Evolutionary conservation across 2,329 filamentous ascomycete species (phyloP), one percentile per base, ranked within the genome.

Genomic region (Colletotrichum camelliae): DNA sequence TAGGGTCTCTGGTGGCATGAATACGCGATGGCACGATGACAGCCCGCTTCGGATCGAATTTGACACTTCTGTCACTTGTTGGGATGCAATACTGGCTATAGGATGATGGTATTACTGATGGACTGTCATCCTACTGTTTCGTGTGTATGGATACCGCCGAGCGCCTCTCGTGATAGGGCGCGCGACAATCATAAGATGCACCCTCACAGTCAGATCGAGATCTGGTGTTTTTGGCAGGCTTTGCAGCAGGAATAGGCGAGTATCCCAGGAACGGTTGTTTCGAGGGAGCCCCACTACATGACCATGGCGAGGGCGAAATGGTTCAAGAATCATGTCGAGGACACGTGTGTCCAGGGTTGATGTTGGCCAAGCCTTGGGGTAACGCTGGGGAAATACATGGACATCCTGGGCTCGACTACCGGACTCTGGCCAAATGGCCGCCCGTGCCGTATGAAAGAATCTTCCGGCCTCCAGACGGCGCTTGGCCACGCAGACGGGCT

Each of bases 181-280:
- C 62, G 62, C 69, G 31, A 67, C 73, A n/a, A 72, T 57, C n/a
- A 57, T 37, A 33, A 57, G 69, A 75, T 27, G 43, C 43, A 16
- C 52, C n/a, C 8, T 52, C 39, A 48, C 58, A 68, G 37, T n/a
- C 57, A 39, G 35, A 76, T 76, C 70, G 70, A 65, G 74, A 74
- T 73, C 43, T 48, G 33, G n/a, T 33, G 21, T 24, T 62, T 15
- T 24, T 27, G 15, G 7, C 37, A 35, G 39, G 12, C 15, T 24
- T 18, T 24, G 33, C 15, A 60, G 58, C 70, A 74, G 68, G 43
- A 31, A 68, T 55, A 65, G 15, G 74, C 48, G 37, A 52, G 10
- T 64, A 55, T 70, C 35, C 33, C 48, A 37, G 67, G 67, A 9
- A 21, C 24, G 12, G 68, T 55, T 72, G 62, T 75, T 73, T 76